Percentiles rank a stretch among this genome's conserved stretches.
Conservation (phyloP, 2,329 filamentous ascomycete genomes). For the Mycosphaerella sp. region DNA sequence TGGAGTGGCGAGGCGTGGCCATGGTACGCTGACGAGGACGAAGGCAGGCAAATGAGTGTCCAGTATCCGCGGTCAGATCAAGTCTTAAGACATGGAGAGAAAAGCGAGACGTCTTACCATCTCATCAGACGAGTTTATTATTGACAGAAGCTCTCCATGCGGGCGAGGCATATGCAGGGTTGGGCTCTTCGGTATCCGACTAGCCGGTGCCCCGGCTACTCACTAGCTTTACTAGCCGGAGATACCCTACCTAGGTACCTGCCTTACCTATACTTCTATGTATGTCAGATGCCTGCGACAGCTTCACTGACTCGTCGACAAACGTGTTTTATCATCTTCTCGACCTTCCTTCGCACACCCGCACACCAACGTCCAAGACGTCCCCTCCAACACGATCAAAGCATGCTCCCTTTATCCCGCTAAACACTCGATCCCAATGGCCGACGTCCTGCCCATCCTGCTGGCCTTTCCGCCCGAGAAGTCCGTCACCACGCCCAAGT, state of each 20-base stretch:
- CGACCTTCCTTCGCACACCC: no score
- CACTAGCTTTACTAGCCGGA: neutral
- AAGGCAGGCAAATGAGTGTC: neutral
- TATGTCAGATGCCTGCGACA: no score
- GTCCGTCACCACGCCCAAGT: conserved; percentile 27
- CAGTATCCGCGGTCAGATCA: neutral
- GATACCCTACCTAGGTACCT: no score
- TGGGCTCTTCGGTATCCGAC: neutral
- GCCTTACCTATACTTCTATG: no score
- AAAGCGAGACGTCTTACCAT: neutral
- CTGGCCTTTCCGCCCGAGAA: conserved; percentile 33
- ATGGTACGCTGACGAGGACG: conserved; percentile 8
- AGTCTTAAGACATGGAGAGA: neutral
- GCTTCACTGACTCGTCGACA: no score
- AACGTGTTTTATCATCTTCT: no score
- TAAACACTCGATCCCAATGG: conserved; percentile 20
- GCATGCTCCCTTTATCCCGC: conserved; percentile 4
- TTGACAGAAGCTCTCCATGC: neutral
- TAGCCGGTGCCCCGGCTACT: neutral
- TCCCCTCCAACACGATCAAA: neutral
- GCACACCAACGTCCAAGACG: no score
- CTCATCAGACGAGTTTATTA: neutral
- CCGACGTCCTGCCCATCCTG: conserved; percentile 20
- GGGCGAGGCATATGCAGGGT: neutral
- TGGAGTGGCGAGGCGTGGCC: conserved; percentile 13